Percentiles rank a stretch among this genome's conserved stretches.
Evolutionary conservation across 176 grass and related monocot species (phyloP).

Genomic region (Leersia perrieri): DNA sequence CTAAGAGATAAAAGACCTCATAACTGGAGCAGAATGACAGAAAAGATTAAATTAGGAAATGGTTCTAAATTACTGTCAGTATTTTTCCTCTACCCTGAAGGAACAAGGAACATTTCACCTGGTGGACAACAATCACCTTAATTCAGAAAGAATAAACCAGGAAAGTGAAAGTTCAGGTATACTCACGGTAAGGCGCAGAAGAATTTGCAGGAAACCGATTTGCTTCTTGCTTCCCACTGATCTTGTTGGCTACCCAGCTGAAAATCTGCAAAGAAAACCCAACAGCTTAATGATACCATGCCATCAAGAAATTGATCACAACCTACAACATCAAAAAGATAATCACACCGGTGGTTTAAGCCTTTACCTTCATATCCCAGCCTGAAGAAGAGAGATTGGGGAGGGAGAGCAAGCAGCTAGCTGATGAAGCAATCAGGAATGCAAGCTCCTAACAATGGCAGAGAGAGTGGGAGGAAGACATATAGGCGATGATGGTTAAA

Average conservation of each 20-base stretch:
- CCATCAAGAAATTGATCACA: neutral
- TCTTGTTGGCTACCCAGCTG: conserved; percentile 65
- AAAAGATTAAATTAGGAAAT: neutral
- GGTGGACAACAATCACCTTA: neutral
- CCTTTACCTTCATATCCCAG: conserved; percentile 42
- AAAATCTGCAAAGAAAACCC: conserved; percentile 51
- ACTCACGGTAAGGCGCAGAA: conserved; percentile 35
- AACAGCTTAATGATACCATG: neutral
- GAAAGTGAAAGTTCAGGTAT: neutral
- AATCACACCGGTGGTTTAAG: neutral
- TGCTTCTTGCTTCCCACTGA: conserved; percentile 49
- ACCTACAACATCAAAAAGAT: neutral
- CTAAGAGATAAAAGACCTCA: neutral
- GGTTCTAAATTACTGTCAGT: neutral
- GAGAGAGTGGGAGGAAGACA: neutral
- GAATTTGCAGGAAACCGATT: conserved; percentile 27
- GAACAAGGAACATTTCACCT: neutral
- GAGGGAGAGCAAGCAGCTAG: neutral
- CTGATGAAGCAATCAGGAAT: neutral
- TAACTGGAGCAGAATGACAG: neutral
- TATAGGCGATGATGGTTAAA: neutral
- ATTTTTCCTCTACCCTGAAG: neutral
- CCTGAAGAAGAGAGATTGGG: neutral
- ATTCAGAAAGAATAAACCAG: neutral
- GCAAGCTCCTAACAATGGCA: neutral